Evolutionary conservation across 768 basidiomycete genomes (phyloP).

Genomic region (Tricholoma sp.): DNA sequence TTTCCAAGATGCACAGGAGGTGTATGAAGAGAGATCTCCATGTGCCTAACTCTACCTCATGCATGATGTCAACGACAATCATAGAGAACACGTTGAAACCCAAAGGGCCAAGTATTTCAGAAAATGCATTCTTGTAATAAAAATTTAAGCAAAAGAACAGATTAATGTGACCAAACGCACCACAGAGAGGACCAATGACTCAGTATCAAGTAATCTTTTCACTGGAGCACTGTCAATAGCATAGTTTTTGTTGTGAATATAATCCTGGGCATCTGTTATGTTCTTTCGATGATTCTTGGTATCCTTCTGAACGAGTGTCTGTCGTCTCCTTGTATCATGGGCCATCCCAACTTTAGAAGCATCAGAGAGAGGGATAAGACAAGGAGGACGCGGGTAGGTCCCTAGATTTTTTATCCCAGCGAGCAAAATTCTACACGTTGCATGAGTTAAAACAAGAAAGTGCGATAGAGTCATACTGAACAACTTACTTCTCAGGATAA

Average conservation of each 20-base stretch:
- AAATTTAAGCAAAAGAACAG: too few species aligned
- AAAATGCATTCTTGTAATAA: not conserved
- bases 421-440: not conserved
- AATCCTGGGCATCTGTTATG: not conserved
- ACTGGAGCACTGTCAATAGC: slow-evolving; percentile 2
- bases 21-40: slow-evolving; percentile 18
- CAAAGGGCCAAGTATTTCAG: not conserved
- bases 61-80: slow-evolving; percentile 31
- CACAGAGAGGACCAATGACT: not conserved
- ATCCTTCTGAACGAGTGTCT: not conserved
- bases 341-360: not conserved
- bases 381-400: not conserved
- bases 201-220: slow-evolving; percentile 10
- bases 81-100: slow-evolving; percentile 21
- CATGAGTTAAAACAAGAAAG: not conserved
- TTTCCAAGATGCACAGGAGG: slow-evolving; percentile 26
- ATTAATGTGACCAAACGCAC: not conserved
- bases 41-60: slow-evolving; percentile 33
- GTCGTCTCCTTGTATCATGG: slow-evolving; percentile 4
- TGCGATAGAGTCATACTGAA: not conserved
- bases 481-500: slow-evolving; percentile 27
- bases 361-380: not conserved
- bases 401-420: not conserved
- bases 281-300: not conserved
- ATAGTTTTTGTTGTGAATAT: slow-evolving; percentile 2